A percentile compares a stretch with the other conserved stretches of the same genome.
These are phyloP conservation scores for Somion occarium DNA, from an alignment of 1,284 basidiomycete genomes.

Conservation along the genomic window DNA sequence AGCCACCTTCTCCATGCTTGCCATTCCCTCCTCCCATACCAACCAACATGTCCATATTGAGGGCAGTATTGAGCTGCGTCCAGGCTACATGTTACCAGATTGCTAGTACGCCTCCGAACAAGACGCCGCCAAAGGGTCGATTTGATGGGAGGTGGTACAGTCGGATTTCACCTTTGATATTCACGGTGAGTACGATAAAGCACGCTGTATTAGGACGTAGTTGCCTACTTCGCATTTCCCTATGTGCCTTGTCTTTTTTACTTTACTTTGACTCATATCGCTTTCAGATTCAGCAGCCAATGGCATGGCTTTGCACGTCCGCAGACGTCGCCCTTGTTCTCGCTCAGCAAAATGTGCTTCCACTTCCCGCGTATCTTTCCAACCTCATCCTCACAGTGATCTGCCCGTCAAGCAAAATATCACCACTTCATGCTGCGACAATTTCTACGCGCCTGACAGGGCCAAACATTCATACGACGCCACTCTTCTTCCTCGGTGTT, in stretches of 20 bases:
- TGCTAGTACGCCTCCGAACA: constrained; percentile 57
- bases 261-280: background rate
- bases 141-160: constrained; percentile 54
- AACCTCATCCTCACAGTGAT: constrained; percentile 30
- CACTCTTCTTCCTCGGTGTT: constrained; percentile 46
- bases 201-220: background rate
- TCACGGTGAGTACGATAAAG: constrained; percentile 36
- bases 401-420: constrained; percentile 14
- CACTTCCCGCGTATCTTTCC: constrained; percentile 23
- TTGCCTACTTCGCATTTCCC: background rate
- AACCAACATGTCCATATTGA: constrained; percentile 16
- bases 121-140: constrained; percentile 43
- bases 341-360: constrained; percentile 27
- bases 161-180: constrained; percentile 53
- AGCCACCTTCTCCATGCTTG: no score
- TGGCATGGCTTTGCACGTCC: constrained; percentile 38
- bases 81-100: constrained; percentile 50
- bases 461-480: constrained; percentile 35
- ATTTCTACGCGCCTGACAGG: constrained; percentile 15
- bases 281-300: background rate
- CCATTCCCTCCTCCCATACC: background rate
- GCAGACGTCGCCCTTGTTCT: constrained; percentile 48
- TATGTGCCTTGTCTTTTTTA: background rate
- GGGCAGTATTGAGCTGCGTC: constrained; percentile 40
- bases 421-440: background rate